These are phyloP conservation scores for Phytophthora pinifolia DNA, from an alignment of 352 stramenopile species.

Conservation along the genomic window DNA sequence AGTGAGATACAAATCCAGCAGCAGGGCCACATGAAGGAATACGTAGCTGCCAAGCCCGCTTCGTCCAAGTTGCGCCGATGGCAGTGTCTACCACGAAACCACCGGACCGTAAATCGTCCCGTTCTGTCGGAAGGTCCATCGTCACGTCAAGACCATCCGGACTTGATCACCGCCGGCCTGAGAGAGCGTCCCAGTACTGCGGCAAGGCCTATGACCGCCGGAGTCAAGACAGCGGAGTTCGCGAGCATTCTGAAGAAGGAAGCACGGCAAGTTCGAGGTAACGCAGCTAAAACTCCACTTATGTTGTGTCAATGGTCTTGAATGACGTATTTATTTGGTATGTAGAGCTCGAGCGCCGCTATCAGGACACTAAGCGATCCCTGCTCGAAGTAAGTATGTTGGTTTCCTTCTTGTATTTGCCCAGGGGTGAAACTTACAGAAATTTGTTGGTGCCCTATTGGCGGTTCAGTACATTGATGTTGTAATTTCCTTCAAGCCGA, in stretches of 20 bases:
- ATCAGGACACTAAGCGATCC: constrained; percentile 55
- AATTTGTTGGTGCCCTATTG: neutral
- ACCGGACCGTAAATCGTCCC: constrained; percentile 5
- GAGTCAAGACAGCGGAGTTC: constrained; percentile 36
- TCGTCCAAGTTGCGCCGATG: constrained; percentile 15
- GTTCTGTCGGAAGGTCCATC: constrained; percentile 16
- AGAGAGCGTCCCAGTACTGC: constrained; percentile 6
- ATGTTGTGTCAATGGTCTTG: neutral
- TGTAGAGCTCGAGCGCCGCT: constrained; percentile 50
- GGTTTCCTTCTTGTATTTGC: neutral
- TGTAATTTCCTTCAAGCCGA: constrained; percentile 51
- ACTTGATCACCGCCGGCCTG: neutral
- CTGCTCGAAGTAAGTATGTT: constrained; percentile 41
- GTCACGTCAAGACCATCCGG: constrained; percentile 1
- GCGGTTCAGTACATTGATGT: constrained; percentile 42
- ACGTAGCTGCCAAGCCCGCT: constrained; percentile 34
- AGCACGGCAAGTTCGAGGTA: constrained; percentile 42
- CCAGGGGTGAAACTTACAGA: neutral
- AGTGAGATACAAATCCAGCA: constrained; percentile 41
- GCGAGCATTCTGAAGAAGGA: constrained; percentile 37
- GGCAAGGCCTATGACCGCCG: neutral
- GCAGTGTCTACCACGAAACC: constrained; percentile 19
- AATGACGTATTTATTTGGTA: neutral
- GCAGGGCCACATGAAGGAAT: constrained; percentile 55
- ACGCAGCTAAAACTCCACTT: neutral